Evolutionary conservation across 179 eudicot genomes (phyloP).

Genomic region (Spinacia oleracea): DNA sequence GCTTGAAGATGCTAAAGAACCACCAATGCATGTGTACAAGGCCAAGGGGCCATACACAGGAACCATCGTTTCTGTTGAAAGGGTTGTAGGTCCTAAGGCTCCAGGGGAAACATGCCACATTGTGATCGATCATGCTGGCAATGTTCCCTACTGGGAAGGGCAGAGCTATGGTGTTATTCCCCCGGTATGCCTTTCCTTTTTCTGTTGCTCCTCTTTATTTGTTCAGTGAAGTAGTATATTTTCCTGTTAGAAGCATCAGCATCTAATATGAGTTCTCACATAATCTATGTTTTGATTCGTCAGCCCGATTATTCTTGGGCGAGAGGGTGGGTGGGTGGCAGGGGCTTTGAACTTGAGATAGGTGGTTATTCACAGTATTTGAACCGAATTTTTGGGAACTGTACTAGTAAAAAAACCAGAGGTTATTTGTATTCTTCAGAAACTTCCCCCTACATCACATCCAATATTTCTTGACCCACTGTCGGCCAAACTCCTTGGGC

Average conservation of each 20-base stretch:
- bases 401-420: too few species aligned
- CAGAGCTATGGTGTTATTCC: constrained; percentile 95
- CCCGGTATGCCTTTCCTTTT: constrained; percentile 54
- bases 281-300: not conserved
- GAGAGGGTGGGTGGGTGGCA: not conserved
- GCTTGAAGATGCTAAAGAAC: constrained; percentile 74
- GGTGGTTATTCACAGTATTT: not conserved
- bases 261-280: not conserved
- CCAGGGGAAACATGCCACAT: constrained; percentile 97
- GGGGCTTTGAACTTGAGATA: not conserved
- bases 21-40: constrained; percentile 77
- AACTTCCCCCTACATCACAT: too few species aligned
- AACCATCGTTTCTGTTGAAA: constrained; percentile 88
- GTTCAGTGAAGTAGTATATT: not conserved
- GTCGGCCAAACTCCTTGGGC: too few species aligned
- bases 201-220: constrained; percentile 6
- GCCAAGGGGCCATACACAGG: constrained; percentile 79
- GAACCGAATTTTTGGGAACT: not conserved
- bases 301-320: too few species aligned
- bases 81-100: constrained; percentile 88
- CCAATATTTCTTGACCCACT: too few species aligned
- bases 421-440: too few species aligned
- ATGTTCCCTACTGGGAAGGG: constrained; percentile 97
- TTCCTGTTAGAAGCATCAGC: not conserved
- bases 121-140: constrained; percentile 90